These are phyloP conservation scores for Leptodontidium sp. DNA, from an alignment of 2,329 filamentous ascomycete genomes.

Conservation along the genomic window DNA sequence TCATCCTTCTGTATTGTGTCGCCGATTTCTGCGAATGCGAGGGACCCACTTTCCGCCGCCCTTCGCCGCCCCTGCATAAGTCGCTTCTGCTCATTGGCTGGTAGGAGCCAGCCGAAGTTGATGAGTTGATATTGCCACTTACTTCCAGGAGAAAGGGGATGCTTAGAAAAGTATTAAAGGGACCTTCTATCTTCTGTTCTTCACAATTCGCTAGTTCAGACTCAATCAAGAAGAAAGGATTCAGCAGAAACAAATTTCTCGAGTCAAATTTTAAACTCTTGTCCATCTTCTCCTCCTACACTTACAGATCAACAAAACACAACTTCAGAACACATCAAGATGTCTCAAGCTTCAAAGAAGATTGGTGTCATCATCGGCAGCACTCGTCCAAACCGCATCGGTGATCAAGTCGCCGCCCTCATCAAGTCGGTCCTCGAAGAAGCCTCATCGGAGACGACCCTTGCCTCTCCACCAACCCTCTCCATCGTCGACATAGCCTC, in stretches of 20 bases:
- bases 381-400: constrained; percentile 32
- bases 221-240: not conserved
- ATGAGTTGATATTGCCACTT: not conserved
- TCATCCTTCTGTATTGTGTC: not conserved
- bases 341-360: constrained; percentile 25
- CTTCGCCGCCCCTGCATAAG: constrained; percentile 13
- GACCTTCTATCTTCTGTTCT: not conserved
- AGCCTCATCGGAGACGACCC: constrained; percentile 5
- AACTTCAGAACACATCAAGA: not conserved
- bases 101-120: not conserved
- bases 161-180: not conserved
- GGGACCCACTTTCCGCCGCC: constrained; percentile 14
- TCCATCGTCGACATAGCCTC: constrained; percentile 49
- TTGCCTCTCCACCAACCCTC: constrained; percentile 38
- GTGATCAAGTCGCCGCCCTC: constrained; percentile 27
- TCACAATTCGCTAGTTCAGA: not conserved
- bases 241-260: not conserved
- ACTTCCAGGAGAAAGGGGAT: not conserved
- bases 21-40: not conserved
- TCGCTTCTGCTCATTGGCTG: not conserved
- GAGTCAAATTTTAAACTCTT: not conserved
- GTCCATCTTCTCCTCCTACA: not conserved
- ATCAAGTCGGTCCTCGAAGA: constrained; percentile 23
- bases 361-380: constrained; percentile 32
- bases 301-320: not conserved